These are phyloP conservation scores for Aquilaria yunnanensis DNA, from an alignment of 345 rosid genomes.

Conservation along the genomic window DNA sequence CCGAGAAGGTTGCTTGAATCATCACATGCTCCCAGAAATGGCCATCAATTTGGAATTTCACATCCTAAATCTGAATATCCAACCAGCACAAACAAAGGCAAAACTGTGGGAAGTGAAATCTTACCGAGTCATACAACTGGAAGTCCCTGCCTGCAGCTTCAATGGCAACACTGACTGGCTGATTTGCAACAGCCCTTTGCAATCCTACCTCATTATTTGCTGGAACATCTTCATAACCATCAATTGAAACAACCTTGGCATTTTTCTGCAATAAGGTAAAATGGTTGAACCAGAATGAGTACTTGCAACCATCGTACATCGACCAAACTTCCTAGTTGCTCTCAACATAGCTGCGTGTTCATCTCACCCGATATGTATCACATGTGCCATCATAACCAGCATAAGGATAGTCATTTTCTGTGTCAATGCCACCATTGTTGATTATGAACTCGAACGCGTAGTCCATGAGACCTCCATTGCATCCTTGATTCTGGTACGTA, in stretches of 20 bases:
- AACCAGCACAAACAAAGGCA: too few species aligned
- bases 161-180: conserved; percentile 67
- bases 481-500: conserved; percentile 42
- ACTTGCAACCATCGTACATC: not conserved
- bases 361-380: conserved; percentile 33
- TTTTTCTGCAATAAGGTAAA: conserved; percentile 38
- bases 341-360: not conserved
- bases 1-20: too few species aligned
- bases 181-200: conserved; percentile 62
- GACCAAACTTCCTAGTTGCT: not conserved
- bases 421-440: conserved; percentile 54
- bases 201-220: conserved; percentile 47
- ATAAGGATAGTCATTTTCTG: conserved; percentile 61
- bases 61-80: too few species aligned
- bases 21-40: too few species aligned
- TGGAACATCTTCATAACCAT: conserved; percentile 57
- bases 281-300: not conserved
- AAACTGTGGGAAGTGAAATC: not conserved
- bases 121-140: conserved; percentile 65
- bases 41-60: too few species aligned
- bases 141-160: conserved; percentile 71
- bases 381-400: conserved; percentile 31
- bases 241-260: conserved; percentile 57
- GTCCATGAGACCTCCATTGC: conserved; percentile 71
- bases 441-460: conserved; percentile 58